A percentile compares a stretch with the other conserved stretches of the same genome.
Conservation (phyloP, 768 basidiomycete species). For the Trametes villosa region DNA sequence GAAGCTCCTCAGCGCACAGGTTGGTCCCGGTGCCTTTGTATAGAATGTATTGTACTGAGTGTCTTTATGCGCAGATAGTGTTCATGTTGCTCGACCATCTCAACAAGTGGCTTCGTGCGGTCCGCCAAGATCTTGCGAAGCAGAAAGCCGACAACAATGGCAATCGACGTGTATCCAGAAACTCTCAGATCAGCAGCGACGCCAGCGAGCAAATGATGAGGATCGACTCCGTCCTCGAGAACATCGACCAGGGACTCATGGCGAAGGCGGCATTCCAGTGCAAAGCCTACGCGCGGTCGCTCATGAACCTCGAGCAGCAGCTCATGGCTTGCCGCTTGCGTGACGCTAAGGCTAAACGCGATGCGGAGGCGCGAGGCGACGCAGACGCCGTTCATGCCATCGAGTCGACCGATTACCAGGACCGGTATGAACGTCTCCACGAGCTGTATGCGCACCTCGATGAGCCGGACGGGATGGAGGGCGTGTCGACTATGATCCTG, state of each 20-base stretch:
- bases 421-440: conserved; percentile 88
- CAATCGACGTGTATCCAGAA: conserved; percentile 41
- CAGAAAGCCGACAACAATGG: conserved; percentile 55
- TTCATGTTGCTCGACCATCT: conserved; percentile 96
- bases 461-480: conserved; percentile 99
- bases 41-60: neutral
- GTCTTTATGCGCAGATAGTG: conserved; percentile 60
- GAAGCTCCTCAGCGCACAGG: conserved; percentile 92
- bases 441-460: conserved; percentile 96
- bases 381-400: conserved; percentile 26
- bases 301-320: conserved; percentile 94
- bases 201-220: conserved; percentile 64
- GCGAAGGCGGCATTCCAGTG: conserved; percentile 93
- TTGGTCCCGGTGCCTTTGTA: conserved; percentile 35
- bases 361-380: conserved; percentile 21
- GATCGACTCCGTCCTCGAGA: conserved; percentile 82
- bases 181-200: conserved; percentile 33
- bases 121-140: conserved; percentile 64
- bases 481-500: conserved; percentile 85
- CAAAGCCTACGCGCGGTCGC: conserved; percentile 89
- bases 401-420: conserved; percentile 54
- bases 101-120: conserved; percentile 82
- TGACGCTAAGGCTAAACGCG: conserved; percentile 15
- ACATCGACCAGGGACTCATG: conserved; percentile 86
- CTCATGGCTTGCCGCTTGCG: conserved; percentile 55